These are phyloP conservation scores for Penicillium carneum DNA, from an alignment of 2,329 filamentous ascomycete species.

Conservation along the genomic window DNA sequence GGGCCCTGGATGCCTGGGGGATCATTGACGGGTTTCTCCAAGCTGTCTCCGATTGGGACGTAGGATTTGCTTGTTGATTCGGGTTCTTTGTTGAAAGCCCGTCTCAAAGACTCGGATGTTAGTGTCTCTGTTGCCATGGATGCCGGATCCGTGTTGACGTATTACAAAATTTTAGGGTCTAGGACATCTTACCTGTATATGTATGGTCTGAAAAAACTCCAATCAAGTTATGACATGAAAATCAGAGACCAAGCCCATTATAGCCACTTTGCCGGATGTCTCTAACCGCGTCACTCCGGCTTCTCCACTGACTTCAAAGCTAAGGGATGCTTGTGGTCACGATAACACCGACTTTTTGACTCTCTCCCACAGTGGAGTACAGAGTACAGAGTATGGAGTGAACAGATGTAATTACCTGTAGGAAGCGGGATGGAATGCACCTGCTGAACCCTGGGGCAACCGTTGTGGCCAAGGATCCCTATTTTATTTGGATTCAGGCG, in stretches of 20 bases:
- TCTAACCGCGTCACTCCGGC: slow-evolving; percentile 19
- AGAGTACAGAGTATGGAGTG: neutral
- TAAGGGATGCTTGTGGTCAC: slow-evolving; percentile 21
- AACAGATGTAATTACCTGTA: slow-evolving; percentile 28
- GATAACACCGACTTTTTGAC: slow-evolving; percentile 20
- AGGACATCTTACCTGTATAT: neutral
- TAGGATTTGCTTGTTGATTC: neutral
- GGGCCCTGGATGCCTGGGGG: slow-evolving; percentile 6
- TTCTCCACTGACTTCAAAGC: slow-evolving; percentile 16
- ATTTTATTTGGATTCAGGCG: slow-evolving; percentile 11
- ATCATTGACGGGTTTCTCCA: neutral
- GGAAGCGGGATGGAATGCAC: slow-evolving; percentile 23
- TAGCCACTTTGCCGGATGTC: neutral
- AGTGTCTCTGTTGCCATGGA: slow-evolving; percentile 15
- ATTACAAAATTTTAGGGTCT: neutral
- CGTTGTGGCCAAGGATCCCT: slow-evolving; percentile 33
- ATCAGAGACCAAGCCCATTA: slow-evolving; percentile 1
- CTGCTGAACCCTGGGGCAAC: slow-evolving; percentile 39
- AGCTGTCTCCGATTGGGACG: slow-evolving; percentile 4
- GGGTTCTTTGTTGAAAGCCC: slow-evolving; percentile 8
- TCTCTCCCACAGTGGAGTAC: slow-evolving; percentile 12
- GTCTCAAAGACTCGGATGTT: slow-evolving; percentile 9
- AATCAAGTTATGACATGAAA: slow-evolving; percentile 2
- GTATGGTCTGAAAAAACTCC: neutral
- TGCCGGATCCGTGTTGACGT: slow-evolving; percentile 1